A percentile compares a stretch with the other conserved stretches of the same genome.
Conservation (phyloP, 495 filamentous ascomycete species). For the Tuber brumale region DNA sequence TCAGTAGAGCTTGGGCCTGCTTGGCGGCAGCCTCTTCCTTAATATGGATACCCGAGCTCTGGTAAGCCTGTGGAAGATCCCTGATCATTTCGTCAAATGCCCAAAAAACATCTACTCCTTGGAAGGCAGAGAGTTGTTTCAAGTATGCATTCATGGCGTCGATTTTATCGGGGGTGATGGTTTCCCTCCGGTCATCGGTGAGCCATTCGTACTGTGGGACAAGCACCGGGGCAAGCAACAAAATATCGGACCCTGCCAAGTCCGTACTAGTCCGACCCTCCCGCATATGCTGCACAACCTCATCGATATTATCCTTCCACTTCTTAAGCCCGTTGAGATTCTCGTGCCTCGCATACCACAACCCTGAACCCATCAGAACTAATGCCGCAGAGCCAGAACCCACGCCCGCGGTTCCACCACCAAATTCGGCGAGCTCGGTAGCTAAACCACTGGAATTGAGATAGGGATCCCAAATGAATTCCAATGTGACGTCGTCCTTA, state of each 20-base stretch:
- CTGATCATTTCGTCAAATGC: slow-evolving; percentile 49
- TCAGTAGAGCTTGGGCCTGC: slow-evolving; percentile 54
- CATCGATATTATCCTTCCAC: slow-evolving; percentile 48
- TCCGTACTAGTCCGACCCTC: slow-evolving; percentile 26
- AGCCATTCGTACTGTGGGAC: slow-evolving; percentile 51
- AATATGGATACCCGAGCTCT: slow-evolving; percentile 52
- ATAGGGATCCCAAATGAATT: slow-evolving; percentile 59
- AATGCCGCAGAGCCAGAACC: slow-evolving; percentile 39
- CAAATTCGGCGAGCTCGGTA: slow-evolving; percentile 42
- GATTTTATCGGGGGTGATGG: slow-evolving; percentile 51
- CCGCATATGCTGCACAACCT: slow-evolving; percentile 42
- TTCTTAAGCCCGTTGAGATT: slow-evolving; percentile 45
- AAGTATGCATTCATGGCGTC: slow-evolving; percentile 54
- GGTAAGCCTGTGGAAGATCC: slow-evolving; percentile 42
- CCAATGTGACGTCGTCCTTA: slow-evolving; percentile 45
- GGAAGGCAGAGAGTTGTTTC: slow-evolving; percentile 44
- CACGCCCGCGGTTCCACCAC: slow-evolving; percentile 12
- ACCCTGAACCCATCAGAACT: slow-evolving; percentile 50
- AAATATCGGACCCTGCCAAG: slow-evolving; percentile 41
- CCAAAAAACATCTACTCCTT: slow-evolving; percentile 51
- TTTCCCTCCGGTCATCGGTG: slow-evolving; percentile 46
- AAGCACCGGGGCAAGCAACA: slow-evolving; percentile 53
- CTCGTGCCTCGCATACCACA: slow-evolving; percentile 55
- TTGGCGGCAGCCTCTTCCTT: slow-evolving; percentile 46
- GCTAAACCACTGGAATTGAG: slow-evolving; percentile 51